Percentiles rank a stretch among this genome's conserved stretches.
Conservation (phyloP, 1,284 basidiomycete genomes). For the Microbotryum scabiosae region DNA sequence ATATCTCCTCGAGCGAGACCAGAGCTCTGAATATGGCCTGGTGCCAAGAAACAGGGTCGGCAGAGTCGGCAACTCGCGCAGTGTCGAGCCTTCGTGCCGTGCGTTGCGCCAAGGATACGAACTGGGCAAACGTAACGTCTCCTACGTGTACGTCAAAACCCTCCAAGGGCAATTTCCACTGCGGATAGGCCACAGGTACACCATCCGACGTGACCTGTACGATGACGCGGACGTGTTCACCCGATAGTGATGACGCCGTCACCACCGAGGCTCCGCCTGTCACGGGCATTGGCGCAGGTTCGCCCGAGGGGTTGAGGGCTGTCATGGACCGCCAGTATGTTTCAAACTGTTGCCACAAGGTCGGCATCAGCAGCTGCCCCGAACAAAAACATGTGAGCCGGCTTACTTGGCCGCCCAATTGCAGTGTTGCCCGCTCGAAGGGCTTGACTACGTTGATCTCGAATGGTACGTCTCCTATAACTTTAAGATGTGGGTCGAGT, state of each 20-base stretch:
- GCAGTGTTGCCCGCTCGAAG: conserved; percentile 87
- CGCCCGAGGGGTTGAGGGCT: conserved; percentile 30
- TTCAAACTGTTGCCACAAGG: conserved; percentile 45
- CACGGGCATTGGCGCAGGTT: conserved; percentile 8
- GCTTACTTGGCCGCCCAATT: conserved; percentile 77
- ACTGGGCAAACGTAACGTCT: conserved; percentile 74
- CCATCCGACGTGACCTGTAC: conserved; percentile 89
- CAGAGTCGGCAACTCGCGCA: conserved; percentile 28
- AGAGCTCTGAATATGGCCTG: conserved; percentile 51
- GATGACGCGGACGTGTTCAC: conserved; percentile 73
- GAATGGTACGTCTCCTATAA: conserved; percentile 91
- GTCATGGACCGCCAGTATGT: conserved; percentile 92
- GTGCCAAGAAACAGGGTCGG: conserved; percentile 53
- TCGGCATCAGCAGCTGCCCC: not conserved
- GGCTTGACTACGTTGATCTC: conserved; percentile 81
- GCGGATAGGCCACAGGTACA: conserved; percentile 70
- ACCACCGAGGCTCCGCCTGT: conserved; percentile 43
- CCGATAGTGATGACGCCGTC: conserved; percentile 77
- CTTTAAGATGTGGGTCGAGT: conserved; percentile 82
- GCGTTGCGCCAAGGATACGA: conserved; percentile 56
- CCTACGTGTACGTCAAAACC: conserved; percentile 70
- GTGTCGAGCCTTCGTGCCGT: conserved; percentile 45
- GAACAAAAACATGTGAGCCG: not conserved
- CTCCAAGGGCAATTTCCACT: conserved; percentile 61
- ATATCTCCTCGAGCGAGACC: conserved; percentile 59